phyloP scores from a whole-genome alignment of 2,329 filamentous ascomycete species.

The Scorias spongiosa region DNA sequence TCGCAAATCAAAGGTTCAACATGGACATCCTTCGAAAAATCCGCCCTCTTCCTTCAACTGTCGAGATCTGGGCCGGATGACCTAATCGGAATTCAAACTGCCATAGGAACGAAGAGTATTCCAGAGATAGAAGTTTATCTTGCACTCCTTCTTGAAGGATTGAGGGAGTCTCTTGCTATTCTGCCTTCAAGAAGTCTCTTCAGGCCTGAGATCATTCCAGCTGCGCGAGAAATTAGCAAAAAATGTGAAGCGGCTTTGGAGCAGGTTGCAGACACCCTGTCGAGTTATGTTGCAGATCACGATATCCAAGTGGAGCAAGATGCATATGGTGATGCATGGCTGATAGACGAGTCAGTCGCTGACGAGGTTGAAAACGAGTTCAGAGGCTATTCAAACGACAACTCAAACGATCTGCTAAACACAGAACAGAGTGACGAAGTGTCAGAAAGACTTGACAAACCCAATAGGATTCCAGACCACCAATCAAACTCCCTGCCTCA shows the following conservation, averaged over 20 bases:
- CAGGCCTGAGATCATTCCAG: conserved; percentile 44
- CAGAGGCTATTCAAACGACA: background rate
- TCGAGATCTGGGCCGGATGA: conserved; percentile 49
- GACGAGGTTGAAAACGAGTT: conserved; percentile 15
- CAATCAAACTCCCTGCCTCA: conserved; percentile 17
- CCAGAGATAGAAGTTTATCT: conserved; percentile 61
- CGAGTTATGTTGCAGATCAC: conserved; percentile 45
- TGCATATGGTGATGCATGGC: conserved; percentile 49
- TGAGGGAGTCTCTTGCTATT: conserved; percentile 23
- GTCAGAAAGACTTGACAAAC: background rate
- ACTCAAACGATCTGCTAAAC: background rate
- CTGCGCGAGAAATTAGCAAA: conserved; percentile 55
- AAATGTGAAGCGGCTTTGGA: conserved; percentile 54
- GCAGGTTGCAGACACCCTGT: conserved; percentile 49
- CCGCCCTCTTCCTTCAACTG: conserved; percentile 50
- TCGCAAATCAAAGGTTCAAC: conserved; percentile 49
- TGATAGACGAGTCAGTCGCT: conserved; percentile 36
- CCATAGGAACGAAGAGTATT: conserved; percentile 56
- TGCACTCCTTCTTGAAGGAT: conserved; percentile 39
- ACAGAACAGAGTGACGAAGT: background rate
- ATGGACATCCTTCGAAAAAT: conserved; percentile 62
- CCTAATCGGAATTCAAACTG: conserved; percentile 43
- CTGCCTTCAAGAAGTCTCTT: conserved; percentile 24
- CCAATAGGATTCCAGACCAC: background rate
- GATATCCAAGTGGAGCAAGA: conserved; percentile 30